A percentile compares a stretch with the other conserved stretches of the same genome.
phyloP scores from a whole-genome alignment of 495 filamentous ascomycete genomes.

The Sordaria brevicollis region DNA sequence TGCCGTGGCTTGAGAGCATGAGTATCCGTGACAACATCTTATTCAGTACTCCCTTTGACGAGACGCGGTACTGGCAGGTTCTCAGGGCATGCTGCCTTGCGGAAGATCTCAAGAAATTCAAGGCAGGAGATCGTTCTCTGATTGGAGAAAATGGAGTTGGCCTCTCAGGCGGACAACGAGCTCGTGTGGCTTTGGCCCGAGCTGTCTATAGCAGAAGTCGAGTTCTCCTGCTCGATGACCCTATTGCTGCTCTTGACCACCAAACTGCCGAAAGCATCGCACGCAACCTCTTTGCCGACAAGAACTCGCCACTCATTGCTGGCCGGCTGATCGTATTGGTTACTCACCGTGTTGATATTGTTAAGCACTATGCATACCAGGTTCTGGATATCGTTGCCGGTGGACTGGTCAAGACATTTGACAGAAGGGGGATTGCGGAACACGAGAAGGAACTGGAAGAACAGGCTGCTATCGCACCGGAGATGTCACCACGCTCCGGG shows the following conservation, averaged over 20 bases:
- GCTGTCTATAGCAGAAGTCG: conserved; percentile 90
- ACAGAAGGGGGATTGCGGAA: conserved; percentile 18
- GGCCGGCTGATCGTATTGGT: conserved; percentile 58
- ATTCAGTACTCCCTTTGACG: conserved; percentile 64
- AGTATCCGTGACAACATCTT: conserved; percentile 78
- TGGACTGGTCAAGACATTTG: conserved; percentile 41
- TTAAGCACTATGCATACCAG: conserved; percentile 54
- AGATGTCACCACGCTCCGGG: not conserved
- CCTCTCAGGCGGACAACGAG: conserved; percentile 90
- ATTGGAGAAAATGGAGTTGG: conserved; percentile 96
- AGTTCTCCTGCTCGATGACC: conserved; percentile 90
- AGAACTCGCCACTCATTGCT: conserved; percentile 47
- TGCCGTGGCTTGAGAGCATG: conserved; percentile 88
- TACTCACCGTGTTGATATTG: conserved; percentile 68
- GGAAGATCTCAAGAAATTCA: conserved; percentile 78
- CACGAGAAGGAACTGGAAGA: conserved; percentile 16
- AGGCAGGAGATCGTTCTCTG: conserved; percentile 88
- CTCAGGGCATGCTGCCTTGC: conserved; percentile 85
- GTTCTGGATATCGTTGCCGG: conserved; percentile 51
- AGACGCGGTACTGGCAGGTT: conserved; percentile 75
- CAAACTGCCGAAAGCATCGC: conserved; percentile 67
- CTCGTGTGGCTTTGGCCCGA: conserved; percentile 80
- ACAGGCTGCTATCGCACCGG: conserved; percentile 1
- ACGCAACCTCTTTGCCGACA: conserved; percentile 47
- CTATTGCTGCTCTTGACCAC: conserved; percentile 87